Base-by-base conservation (phyloP, 2,329 filamentous ascomycete genomes). In the Penicillium sp. region DNA sequence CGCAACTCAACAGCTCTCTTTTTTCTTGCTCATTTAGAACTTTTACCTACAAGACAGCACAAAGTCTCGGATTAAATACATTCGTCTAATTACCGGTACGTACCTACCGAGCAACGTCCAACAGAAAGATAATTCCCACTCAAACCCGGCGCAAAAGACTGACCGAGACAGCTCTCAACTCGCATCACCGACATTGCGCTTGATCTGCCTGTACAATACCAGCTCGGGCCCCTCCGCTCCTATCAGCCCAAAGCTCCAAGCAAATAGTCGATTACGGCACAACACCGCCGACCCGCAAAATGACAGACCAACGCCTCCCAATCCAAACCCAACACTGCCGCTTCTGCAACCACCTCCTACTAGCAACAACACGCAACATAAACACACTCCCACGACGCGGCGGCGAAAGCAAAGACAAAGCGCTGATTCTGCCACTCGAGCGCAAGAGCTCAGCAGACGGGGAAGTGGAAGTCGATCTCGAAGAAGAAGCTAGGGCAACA, bases 291-390 rank as follows among this genome's bases (percentile, higher is more conserved):
- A 26, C 26, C 10, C 29, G 5, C 33, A 53, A 48, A 33, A 50
- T 49, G 38, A 47, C 26, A 22, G 39, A 35, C 45, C 29, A 46
- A 34, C 53, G 47, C 34, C 61, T 68, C 45, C 64, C 61, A 56
- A 59, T 78, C 43, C 74, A 72, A 59, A 75, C 77, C 17, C 79
- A 81, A 64, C 80, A 77, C 63, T 86, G 83, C 73, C 65, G 66
- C 40, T 75, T 83, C 63, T 87, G 83, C 75, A 80, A 74, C 40
- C 77, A 82, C 58, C 77, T 85, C 54, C 70, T 85, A 48, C 74
- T 86, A 54, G 77, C 81, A 21, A 82, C 74, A 39, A 79, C 78
- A 1, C 75, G 78, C 33, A 64, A 72, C 2, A 69, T 85, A 41
- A 53, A 69, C 26, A 56, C 67, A 0, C 73, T 84, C 10, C 80